Evolutionary conservation across 1,139 yeast genomes (phyloP), one percentile per base, ranked within the genome.

Genomic region (Pichia sp.): DNA sequence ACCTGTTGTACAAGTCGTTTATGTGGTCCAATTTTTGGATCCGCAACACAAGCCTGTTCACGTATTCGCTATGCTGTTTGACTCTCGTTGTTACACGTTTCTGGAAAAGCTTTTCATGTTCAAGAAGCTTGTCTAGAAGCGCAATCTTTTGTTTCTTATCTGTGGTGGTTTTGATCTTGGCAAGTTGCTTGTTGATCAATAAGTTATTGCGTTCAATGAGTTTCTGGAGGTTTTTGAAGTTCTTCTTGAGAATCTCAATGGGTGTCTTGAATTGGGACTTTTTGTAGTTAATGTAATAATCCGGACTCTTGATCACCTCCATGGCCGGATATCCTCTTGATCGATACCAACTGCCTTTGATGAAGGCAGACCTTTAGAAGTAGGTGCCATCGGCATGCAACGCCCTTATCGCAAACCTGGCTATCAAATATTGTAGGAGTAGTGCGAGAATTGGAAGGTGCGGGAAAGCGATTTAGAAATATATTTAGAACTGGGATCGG

Each of bases 231-330:
- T 68, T 66, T 64, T 81, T 83, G 68, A 82, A 77, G 63, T 85
- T 84, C 70, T 78, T 81, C 61, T 76, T 76, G 50, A 84, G 70
- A 16, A 84, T 70, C 61, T 84, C 89, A 26, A 77, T 72, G 1
- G 92, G 92, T 1, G 84, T 80, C 53, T 75, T 75, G 68, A 85
- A 84, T 56, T 79, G 81, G 2, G 82, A 11, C 19, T 30, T 31
- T 6, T 52, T 31, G 7, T 43, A 38, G 8, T 23, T 30, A 2
- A 56, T 36, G 23, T 52, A 54, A n/a, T 26, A 50, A 29, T 56
- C 57, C 1, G 59, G 56, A 16, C 42, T 43, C 26, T 54, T 51
- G 8, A 54, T 48, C 26, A 41, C 11, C 19, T 54, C 50, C 57
- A 56, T 53, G 16, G 15, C 16, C 19, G 10, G 23, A n/a, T 13